These are phyloP conservation scores for Murraya koenigii DNA, from an alignment of 345 rosid species.

Conservation along the genomic window DNA sequence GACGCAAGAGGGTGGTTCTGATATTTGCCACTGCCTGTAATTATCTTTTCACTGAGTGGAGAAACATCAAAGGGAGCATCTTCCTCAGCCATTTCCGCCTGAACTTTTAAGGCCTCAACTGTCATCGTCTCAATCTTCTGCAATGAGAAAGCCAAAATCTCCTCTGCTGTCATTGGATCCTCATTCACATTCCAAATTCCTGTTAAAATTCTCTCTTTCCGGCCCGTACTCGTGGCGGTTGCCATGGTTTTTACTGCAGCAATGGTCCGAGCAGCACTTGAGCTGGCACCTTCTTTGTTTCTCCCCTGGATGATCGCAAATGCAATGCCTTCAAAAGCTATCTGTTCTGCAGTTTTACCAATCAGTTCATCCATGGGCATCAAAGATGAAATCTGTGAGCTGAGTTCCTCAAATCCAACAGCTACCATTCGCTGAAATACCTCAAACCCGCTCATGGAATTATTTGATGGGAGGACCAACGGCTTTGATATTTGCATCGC, in stretches of 20 bases:
- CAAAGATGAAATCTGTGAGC: slow-evolving; percentile 48
- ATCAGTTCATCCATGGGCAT: slow-evolving; percentile 83
- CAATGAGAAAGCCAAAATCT: slow-evolving; percentile 66
- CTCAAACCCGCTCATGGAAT: slow-evolving; percentile 58
- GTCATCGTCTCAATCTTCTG: slow-evolving; percentile 85
- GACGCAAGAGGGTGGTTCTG: slow-evolving; percentile 47
- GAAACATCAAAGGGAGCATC: slow-evolving; percentile 80
- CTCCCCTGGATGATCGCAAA: slow-evolving; percentile 93
- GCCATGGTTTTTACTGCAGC: slow-evolving; percentile 80
- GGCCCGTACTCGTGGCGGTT: slow-evolving; percentile 57
- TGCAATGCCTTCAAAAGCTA: slow-evolving; percentile 96
- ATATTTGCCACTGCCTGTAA: slow-evolving; percentile 22
- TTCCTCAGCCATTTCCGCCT: slow-evolving; percentile 80
- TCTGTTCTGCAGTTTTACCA: slow-evolving; percentile 94
- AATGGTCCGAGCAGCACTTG: slow-evolving; percentile 83
- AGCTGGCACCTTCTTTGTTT: slow-evolving; percentile 81
- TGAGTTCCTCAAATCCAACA: slow-evolving; percentile 54
- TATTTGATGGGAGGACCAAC: slow-evolving; percentile 41
- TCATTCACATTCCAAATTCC: slow-evolving; percentile 85
- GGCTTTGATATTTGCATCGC: slow-evolving; percentile 95
- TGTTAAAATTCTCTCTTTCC: slow-evolving; percentile 78
- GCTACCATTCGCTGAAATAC: slow-evolving; percentile 69
- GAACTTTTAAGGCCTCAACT: slow-evolving; percentile 78
- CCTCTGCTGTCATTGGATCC: slow-evolving; percentile 56
- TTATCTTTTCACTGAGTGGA: slow-evolving; percentile 35